These are phyloP conservation scores for Panaeolus cyanescens DNA, from an alignment of 768 basidiomycete species.

Conservation along the genomic window DNA sequence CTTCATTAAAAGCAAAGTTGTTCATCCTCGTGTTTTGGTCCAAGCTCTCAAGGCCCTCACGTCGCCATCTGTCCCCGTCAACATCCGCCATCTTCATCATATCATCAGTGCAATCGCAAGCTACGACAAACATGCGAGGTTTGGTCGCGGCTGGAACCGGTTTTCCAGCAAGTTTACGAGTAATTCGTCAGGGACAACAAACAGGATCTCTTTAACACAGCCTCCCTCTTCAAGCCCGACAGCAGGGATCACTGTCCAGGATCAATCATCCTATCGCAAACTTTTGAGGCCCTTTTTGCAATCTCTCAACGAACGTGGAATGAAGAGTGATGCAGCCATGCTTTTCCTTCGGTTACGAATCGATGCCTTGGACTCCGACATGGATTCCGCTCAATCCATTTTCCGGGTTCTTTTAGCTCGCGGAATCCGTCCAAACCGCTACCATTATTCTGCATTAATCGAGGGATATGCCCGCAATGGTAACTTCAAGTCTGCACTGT, in stretches of 20 bases:
- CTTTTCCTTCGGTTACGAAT: constrained; percentile 64
- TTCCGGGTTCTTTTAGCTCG: constrained; percentile 63
- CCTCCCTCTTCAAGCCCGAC: constrained; percentile 29
- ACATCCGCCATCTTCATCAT: constrained; percentile 58
- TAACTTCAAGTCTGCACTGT: constrained; percentile 57
- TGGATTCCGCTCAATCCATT: constrained; percentile 50
- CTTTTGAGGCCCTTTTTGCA: constrained; percentile 38
- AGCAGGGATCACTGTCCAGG: constrained; percentile 43
- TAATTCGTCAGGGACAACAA: neutral
- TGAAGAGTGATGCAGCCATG: constrained; percentile 58
- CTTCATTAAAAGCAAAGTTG: constrained; percentile 46
- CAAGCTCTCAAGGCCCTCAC: constrained; percentile 48
- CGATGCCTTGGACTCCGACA: constrained; percentile 55
- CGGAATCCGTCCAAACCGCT: constrained; percentile 70
- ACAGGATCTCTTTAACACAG: neutral
- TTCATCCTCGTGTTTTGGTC: constrained; percentile 47
- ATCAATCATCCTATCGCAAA: constrained; percentile 22
- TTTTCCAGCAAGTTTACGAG: constrained; percentile 39
- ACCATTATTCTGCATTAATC: constrained; percentile 78
- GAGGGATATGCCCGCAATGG: constrained; percentile 67
- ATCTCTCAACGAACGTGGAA: constrained; percentile 46
- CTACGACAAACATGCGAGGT: constrained; percentile 46
- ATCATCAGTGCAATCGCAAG: constrained; percentile 55
- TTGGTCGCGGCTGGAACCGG: constrained; percentile 49
- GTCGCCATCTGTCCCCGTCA: constrained; percentile 42